phyloP scores from a whole-genome alignment of 2,329 filamentous ascomycete species.

The Aspergillus puulaauensis region DNA sequence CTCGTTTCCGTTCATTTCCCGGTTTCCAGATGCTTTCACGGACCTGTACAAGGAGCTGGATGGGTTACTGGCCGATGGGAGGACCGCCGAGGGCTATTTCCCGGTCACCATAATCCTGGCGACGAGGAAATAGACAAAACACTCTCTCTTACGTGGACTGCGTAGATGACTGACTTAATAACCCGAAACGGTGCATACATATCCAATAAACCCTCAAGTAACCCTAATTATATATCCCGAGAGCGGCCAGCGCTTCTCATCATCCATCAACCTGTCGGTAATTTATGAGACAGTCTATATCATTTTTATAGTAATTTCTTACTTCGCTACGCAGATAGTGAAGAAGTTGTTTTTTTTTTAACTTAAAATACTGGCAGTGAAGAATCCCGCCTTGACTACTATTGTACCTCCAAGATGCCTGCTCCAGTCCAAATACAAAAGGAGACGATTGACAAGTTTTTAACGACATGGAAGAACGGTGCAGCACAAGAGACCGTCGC shows the following conservation, averaged over 20 bases:
- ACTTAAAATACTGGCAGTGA: too few species aligned
- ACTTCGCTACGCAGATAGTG: too few species aligned
- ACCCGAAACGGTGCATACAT: not conserved
- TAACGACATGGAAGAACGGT: not conserved
- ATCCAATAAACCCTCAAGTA: not conserved
- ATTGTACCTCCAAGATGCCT: not conserved
- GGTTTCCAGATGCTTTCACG: not conserved
- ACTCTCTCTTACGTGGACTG: too few species aligned
- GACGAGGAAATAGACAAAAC: not conserved
- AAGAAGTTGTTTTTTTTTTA: too few species aligned
- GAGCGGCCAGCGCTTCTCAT: too few species aligned
- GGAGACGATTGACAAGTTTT: not conserved
- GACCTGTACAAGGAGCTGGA: not conserved
- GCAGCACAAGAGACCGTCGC: not conserved
- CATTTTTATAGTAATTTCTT: too few species aligned
- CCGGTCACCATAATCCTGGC: not conserved
- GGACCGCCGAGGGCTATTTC: not conserved
- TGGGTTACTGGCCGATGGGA: not conserved
- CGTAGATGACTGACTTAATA: not conserved
- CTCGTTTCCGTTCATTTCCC: not conserved
- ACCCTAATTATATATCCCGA: not conserved
- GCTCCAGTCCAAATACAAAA: not conserved
- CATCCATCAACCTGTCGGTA: too few species aligned
- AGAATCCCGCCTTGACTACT: too few species aligned
- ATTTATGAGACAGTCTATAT: too few species aligned